Evolutionary conservation across 2,329 filamentous ascomycete species (phyloP).

Genomic region (Ceratocystis alfenasii): DNA sequence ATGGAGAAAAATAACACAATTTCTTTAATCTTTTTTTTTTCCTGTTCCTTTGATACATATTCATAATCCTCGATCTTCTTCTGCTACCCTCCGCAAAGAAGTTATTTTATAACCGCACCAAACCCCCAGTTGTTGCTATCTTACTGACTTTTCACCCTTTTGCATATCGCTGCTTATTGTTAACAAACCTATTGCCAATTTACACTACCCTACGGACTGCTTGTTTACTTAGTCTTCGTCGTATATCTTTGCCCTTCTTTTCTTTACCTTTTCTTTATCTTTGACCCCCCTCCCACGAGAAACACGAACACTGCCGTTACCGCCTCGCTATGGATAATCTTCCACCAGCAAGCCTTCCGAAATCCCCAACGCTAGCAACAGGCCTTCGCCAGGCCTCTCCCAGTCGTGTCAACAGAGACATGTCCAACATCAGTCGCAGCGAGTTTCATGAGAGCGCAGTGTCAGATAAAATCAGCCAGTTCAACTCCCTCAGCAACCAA

Average conservation of each 20-base stretch:
- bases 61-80: background rate
- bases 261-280: background rate
- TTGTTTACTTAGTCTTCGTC: background rate
- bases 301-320: background rate
- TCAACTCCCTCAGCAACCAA: constrained; percentile 53
- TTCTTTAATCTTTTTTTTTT: background rate
- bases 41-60: background rate
- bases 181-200: too few relatives aligned
- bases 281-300: background rate
- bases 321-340: constrained; percentile 1
- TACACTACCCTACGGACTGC: background rate
- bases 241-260: background rate
- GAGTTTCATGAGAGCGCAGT: constrained; percentile 48
- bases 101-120: background rate
- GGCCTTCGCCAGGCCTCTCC: constrained; percentile 47
- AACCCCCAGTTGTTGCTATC: too few relatives aligned
- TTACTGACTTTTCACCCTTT: too few relatives aligned
- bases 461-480: constrained; percentile 57
- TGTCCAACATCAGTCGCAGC: constrained; percentile 31
- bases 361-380: background rate
- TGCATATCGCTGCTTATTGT: too few relatives aligned
- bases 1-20: background rate
- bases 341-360: background rate
- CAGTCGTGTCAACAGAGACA: constrained; percentile 46
- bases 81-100: background rate